Conservation (phyloP, 257 asterid genomes). For the Nicotiana otophora region DNA sequence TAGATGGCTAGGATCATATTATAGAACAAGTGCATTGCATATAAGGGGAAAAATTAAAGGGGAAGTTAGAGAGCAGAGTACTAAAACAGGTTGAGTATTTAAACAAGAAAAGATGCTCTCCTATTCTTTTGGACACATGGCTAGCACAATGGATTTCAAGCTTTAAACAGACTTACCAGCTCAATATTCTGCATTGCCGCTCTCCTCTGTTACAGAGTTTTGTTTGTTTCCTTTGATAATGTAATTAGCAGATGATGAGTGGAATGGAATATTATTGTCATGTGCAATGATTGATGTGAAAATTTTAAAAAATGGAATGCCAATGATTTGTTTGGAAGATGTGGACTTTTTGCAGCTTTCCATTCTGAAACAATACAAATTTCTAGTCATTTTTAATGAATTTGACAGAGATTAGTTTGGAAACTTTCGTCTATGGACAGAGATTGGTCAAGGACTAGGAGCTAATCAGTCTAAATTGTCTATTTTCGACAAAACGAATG, state of each 20-base stretch:
- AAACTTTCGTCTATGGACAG: conserved; percentile 14
- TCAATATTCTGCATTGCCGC: conserved; percentile 15
- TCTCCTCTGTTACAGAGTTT: conserved; percentile 16
- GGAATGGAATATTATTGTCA: conserved; percentile 26
- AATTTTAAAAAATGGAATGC: not conserved
- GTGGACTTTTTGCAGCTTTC: conserved; percentile 1
- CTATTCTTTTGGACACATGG: conserved; percentile 18
- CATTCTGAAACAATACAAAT: conserved; percentile 18
- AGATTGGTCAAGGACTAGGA: conserved; percentile 27
- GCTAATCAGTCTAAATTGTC: conserved; percentile 20
- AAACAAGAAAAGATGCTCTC: conserved; percentile 15
- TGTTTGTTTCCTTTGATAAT: conserved; percentile 4
- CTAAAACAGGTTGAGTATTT: not conserved
- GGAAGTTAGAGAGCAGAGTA: not conserved
- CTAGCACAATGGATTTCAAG: conserved; percentile 12
- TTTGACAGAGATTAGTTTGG: conserved; percentile 32
- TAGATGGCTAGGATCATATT: conserved; percentile 18
- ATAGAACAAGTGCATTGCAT: not conserved
- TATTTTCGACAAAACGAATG: not conserved
- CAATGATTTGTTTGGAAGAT: not conserved
- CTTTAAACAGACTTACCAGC: conserved; percentile 18
- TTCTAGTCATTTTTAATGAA: conserved; percentile 16
- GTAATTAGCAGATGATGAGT: conserved; percentile 18
- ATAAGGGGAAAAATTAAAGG: not conserved
- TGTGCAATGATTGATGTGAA: conserved; percentile 38